These are phyloP conservation scores for Panaeolus cyanescens DNA, from an alignment of 768 basidiomycete species.

Conservation along the genomic window DNA sequence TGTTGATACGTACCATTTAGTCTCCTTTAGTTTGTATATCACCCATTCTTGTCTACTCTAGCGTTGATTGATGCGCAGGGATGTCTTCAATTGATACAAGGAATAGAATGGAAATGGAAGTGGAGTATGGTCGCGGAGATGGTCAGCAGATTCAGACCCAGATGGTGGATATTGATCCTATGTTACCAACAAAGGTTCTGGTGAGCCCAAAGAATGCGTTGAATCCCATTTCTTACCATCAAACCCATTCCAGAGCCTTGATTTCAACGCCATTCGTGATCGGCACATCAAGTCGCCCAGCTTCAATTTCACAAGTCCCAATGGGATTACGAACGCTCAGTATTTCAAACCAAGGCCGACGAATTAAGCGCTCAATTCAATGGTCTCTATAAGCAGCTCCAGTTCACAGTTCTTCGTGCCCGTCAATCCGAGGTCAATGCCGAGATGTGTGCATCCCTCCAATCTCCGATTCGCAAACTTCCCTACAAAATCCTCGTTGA, in stretches of 20 bases:
- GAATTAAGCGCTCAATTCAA: too few relatives aligned
- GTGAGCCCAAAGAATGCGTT: too few relatives aligned
- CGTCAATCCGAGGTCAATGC: too few relatives aligned
- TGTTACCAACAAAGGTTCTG: not conserved
- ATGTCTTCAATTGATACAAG: not conserved
- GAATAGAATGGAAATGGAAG: not conserved
- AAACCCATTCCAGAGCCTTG: not conserved
- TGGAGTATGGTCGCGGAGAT: not conserved
- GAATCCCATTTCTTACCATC: not conserved
- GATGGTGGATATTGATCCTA: not conserved
- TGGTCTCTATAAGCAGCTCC: too few relatives aligned
- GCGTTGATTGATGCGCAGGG: not conserved
- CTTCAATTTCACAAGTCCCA: too few relatives aligned
- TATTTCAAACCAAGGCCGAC: too few relatives aligned
- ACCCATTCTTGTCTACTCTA: not conserved
- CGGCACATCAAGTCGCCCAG: too few relatives aligned
- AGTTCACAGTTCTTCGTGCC: too few relatives aligned
- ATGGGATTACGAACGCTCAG: too few relatives aligned
- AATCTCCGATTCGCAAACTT: too few relatives aligned
- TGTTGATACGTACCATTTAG: not conserved
- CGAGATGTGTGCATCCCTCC: too few relatives aligned
- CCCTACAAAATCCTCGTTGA: too few relatives aligned
- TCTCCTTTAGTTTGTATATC: not conserved
- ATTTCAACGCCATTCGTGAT: not conserved
- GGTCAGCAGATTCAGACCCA: not conserved